Conservation (phyloP, 2,329 filamentous ascomycete genomes). For the Ceratocystis colombiana region DNA sequence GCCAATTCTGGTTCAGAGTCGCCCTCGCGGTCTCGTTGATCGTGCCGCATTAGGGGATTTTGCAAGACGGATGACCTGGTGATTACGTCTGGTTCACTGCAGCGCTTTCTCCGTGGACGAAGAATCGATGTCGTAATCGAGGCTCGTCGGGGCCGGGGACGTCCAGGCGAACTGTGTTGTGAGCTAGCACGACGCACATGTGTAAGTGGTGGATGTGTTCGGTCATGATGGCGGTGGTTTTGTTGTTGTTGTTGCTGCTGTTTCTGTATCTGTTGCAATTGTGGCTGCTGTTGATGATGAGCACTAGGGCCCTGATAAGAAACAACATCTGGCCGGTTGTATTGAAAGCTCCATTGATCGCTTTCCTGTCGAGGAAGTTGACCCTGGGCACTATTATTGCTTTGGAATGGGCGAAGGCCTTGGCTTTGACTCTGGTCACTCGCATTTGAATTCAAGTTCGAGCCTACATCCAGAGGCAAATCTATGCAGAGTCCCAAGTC, state of each 20-base stretch:
- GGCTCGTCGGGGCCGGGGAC: constrained; percentile 14
- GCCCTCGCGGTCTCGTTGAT: background rate
- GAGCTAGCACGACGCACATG: background rate
- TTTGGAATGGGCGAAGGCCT: background rate
- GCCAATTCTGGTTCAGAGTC: background rate
- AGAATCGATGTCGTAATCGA: constrained; percentile 21
- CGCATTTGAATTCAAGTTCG: background rate
- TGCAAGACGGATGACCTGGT: background rate
- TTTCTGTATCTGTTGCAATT: too few species aligned
- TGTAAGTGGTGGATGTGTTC: background rate
- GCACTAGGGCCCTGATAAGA: background rate
- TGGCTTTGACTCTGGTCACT: constrained; percentile 4
- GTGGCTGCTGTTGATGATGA: background rate
- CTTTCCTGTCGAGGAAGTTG: background rate
- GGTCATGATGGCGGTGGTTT: background rate
- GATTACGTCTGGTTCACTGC: constrained; percentile 13
- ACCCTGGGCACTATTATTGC: background rate
- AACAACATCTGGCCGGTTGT: background rate
- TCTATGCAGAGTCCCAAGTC: background rate
- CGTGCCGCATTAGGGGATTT: background rate
- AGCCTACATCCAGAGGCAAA: background rate
- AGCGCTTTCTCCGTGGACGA: constrained; percentile 18
- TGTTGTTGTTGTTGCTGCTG: background rate
- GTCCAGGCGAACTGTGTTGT: constrained; percentile 8
- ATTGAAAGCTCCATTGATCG: constrained; percentile 7